phyloP scores from a whole-genome alignment of 768 basidiomycete genomes.

The Termitomyces bulborhizus region DNA sequence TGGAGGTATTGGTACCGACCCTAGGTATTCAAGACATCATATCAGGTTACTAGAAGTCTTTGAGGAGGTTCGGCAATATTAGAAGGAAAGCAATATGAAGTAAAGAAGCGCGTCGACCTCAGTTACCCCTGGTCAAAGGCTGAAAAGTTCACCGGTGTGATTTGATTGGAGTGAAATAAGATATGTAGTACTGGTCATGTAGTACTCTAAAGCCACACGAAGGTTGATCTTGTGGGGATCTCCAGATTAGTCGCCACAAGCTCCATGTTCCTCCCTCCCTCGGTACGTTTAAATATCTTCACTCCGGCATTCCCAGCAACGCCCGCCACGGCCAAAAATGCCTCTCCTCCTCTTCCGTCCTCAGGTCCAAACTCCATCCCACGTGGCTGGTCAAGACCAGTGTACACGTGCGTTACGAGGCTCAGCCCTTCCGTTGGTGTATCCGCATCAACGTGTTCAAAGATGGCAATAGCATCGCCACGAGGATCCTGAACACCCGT shows the following conservation, averaged over 20 bases:
- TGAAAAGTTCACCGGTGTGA: too few species aligned
- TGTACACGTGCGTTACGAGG: conserved; percentile 47
- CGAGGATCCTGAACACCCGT: conserved; percentile 39
- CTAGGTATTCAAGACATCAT: too few species aligned
- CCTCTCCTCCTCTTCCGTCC: conserved; percentile 40
- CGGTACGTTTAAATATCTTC: conserved; percentile 43
- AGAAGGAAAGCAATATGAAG: neutral
- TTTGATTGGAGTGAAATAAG: too few species aligned
- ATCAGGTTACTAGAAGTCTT: too few species aligned
- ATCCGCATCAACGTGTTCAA: conserved; percentile 29
- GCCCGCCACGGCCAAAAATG: conserved; percentile 48
- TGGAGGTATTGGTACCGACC: too few species aligned
- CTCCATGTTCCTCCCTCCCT: conserved; percentile 43
- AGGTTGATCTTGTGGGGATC: conserved; percentile 43
- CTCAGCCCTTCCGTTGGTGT: conserved; percentile 20
- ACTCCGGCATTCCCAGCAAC: conserved; percentile 46
- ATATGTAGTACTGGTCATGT: too few species aligned
- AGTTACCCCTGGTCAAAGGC: neutral
- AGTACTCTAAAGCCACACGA: conserved; percentile 36
- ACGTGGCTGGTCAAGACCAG: conserved; percentile 55
- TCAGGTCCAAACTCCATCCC: conserved; percentile 57
- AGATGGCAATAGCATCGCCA: conserved; percentile 61
- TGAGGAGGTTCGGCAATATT: neutral
- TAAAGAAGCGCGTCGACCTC: neutral
- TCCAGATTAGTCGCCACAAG: conserved; percentile 47